Percentiles rank a stretch among this genome's conserved stretches.
phyloP scores from a whole-genome alignment of 176 grass and related monocot species.

The Rhynchospora pubera region DNA sequence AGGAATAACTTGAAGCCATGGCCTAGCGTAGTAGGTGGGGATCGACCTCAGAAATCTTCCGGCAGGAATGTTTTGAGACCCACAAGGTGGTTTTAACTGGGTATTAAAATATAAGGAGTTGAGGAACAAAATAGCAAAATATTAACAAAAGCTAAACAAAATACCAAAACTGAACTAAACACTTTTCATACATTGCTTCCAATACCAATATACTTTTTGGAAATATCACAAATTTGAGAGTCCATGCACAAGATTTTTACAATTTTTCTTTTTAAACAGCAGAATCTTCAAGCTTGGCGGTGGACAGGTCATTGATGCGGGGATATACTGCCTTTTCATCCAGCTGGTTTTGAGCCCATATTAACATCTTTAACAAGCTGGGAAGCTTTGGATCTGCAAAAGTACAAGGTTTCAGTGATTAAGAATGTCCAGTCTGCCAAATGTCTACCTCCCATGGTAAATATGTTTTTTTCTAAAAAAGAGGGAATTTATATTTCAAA shows the following conservation, averaged over 20 bases:
- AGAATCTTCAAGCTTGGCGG: conserved; percentile 63
- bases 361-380: conserved; percentile 84
- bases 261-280: conserved; percentile 30
- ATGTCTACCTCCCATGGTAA: neutral
- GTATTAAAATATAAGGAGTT: neutral
- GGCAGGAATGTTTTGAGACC: too few relatives aligned
- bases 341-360: conserved; percentile 86
- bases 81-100: neutral
- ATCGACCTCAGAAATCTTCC: too few relatives aligned
- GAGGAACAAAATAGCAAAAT: neutral
- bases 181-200: neutral
- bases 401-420: neutral
- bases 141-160: neutral
- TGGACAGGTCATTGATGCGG: conserved; percentile 56
- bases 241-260: neutral
- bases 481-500: neutral
- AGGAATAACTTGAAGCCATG: too few relatives aligned
- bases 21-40: too few relatives aligned
- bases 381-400: conserved; percentile 87
- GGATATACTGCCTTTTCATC: conserved; percentile 80
- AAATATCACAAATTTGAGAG: conserved; percentile 9
- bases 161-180: neutral
- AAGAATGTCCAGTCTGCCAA: neutral
- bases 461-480: neutral
- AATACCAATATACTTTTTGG: neutral